Percentiles rank a stretch among this genome's conserved stretches.
These are phyloP conservation scores for Chaetomium fimeti DNA, from an alignment of 495 filamentous ascomycete genomes.

Conservation along the genomic window DNA sequence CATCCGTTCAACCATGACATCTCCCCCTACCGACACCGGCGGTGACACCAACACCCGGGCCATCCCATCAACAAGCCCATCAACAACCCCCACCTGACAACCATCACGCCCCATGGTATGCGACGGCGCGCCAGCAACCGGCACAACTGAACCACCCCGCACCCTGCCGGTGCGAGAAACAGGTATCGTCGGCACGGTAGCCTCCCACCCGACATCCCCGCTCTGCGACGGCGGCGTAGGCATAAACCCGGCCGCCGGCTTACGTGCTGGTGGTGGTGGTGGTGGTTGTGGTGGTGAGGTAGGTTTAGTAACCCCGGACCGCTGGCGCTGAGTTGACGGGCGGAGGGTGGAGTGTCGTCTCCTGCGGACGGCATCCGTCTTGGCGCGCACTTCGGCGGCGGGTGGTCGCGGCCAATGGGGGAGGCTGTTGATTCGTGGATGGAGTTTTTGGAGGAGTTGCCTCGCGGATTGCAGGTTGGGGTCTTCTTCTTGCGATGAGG, in stretches of 20 bases:
- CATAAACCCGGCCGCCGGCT: not conserved
- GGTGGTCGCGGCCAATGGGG: not conserved
- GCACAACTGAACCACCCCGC: not conserved
- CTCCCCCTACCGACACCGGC: no score
- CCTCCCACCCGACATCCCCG: not conserved
- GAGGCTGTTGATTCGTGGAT: conserved; percentile 13
- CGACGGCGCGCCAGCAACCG: not conserved
- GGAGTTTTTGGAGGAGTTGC: not conserved
- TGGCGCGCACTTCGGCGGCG: not conserved
- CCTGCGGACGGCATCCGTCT: not conserved
- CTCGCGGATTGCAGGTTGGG: not conserved
- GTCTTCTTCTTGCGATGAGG: not conserved
- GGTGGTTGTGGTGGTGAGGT: not conserved
- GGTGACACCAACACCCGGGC: not conserved
- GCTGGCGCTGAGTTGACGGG: not conserved
- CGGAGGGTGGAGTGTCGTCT: not conserved
- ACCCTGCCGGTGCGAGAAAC: not conserved
- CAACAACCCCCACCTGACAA: not conserved
- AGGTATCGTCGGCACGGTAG: not conserved
- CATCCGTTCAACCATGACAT: no score
- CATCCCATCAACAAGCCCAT: not conserved
- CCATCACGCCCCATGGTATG: not conserved
- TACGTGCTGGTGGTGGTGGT: not conserved
- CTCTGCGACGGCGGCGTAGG: not conserved
- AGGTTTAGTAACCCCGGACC: not conserved